phyloP scores from a whole-genome alignment of 2,329 filamentous ascomycete genomes.

The Diaporthe helianthi region DNA sequence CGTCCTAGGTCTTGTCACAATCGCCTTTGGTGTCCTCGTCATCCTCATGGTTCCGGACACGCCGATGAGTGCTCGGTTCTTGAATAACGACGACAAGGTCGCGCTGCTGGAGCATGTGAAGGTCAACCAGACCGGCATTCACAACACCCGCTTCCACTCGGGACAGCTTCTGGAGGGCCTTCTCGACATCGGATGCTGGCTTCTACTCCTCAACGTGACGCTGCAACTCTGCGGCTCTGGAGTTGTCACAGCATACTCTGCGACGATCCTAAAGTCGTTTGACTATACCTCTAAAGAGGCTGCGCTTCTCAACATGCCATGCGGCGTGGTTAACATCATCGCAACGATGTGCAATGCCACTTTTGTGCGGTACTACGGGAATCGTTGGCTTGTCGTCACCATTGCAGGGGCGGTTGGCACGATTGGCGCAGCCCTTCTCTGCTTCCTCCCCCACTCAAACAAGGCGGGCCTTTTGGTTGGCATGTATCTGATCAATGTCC shows the following conservation, averaged over 20 bases:
- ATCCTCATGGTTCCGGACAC: constrained; percentile 37
- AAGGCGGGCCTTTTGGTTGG: background rate
- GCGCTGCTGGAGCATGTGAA: constrained; percentile 40
- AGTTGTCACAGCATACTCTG: constrained; percentile 29
- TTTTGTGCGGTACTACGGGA: constrained; percentile 3
- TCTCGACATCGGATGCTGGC: constrained; percentile 38
- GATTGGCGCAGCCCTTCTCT: constrained; percentile 1
- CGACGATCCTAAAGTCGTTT: constrained; percentile 19
- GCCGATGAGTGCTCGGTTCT: constrained; percentile 35
- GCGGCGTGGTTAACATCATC: background rate
- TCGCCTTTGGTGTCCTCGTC: constrained; percentile 38
- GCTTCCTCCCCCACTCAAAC: constrained; percentile 17
- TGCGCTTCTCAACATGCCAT: constrained; percentile 38
- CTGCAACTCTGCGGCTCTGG: constrained; percentile 37
- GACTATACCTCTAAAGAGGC: constrained; percentile 20
- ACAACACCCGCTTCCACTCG: constrained; percentile 32
- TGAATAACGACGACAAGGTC: constrained; percentile 38
- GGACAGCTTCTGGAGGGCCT: constrained; percentile 34
- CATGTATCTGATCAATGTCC: constrained; percentile 15
- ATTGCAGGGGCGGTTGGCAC: background rate
- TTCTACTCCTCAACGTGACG: constrained; percentile 36
- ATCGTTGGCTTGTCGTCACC: constrained; percentile 6
- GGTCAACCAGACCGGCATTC: constrained; percentile 33
- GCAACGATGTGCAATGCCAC: constrained; percentile 12
- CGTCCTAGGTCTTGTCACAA: constrained; percentile 40